Percentiles rank a stretch among this genome's conserved stretches.
These are phyloP conservation scores for Penicillium angulare DNA, from an alignment of 495 filamentous ascomycete species.

Conservation along the genomic window DNA sequence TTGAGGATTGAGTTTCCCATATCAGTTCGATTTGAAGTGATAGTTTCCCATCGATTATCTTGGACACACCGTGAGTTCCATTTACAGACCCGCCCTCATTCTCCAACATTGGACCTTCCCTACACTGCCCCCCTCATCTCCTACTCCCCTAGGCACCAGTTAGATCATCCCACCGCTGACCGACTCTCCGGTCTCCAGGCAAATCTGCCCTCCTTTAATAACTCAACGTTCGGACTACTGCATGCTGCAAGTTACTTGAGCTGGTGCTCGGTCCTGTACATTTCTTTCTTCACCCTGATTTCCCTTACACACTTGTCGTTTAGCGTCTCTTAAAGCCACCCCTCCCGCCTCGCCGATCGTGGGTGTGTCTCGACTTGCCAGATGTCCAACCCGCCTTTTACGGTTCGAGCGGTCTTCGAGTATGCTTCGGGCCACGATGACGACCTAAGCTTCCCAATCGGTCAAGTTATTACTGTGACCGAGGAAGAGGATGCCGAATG, in stretches of 20 bases:
- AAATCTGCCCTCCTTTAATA: background rate
- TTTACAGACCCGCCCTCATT: background rate
- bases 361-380: conserved; percentile 38
- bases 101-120: conserved; percentile 2
- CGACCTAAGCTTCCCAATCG: conserved; percentile 81
- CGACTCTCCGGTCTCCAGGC: conserved; percentile 1
- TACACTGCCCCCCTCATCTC: conserved; percentile 27
- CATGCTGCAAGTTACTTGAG: conserved; percentile 17
- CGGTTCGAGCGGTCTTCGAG: conserved; percentile 92
- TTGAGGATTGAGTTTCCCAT: conserved; percentile 11
- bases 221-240: conserved; percentile 2
- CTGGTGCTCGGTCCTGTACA: conserved; percentile 21
- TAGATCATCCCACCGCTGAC: conserved; percentile 19
- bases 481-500: conserved; percentile 91
- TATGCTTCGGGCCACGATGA: conserved; percentile 90
- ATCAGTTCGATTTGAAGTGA: conserved; percentile 6
- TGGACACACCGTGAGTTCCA: conserved; percentile 13
- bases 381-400: conserved; percentile 82
- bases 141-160: conserved; percentile 26
- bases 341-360: conserved; percentile 20
- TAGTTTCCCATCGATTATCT: conserved; percentile 1
- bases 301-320: conserved; percentile 17
- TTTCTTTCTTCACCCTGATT: conserved; percentile 14
- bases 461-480: conserved; percentile 91
- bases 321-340: conserved; percentile 19